Base-by-base conservation (phyloP, 1,139 yeast species). In the Protomyces gravidus region DNA sequence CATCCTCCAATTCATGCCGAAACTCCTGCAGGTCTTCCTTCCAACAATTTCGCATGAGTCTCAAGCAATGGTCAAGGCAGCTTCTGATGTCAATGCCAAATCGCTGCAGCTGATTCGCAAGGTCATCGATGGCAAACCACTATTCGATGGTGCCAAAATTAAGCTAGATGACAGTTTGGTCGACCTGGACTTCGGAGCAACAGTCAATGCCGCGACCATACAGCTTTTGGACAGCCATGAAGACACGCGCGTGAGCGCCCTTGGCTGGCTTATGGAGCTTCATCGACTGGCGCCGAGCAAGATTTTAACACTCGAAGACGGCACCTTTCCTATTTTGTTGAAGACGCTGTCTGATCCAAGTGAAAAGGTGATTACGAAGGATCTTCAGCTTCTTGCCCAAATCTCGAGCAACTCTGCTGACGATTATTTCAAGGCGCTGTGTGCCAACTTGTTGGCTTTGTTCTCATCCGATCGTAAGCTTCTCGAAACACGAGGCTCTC, bases 221-320 rank as follows among this genome's bases (percentile, higher is more conserved):
- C 87, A 84, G 65, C 81, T 85, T 62, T 21, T 81, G 62, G 82
- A 80, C 65, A 86, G 84, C 61, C 85, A 88, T 66, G 96, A 89
- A 65, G 82, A 85, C 36, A 87, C 97, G 0, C 77, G 94, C 64
- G 79, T 89, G 19, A 89, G 95, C 0, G 86, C 95, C 19, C 75
- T 94, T 50, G 96, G 90, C 65, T 94, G 98, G 98, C 76, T 94
- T 39, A 84, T 85, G 26, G 83, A 89, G 78, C 76, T 94, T 50
- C 94, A 90, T 68, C 79, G 83, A 33, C 84, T 84, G 65, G 85
- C 85, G 47, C 52, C 62, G 26, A 57, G 45, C 45, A 57, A 60
- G 82, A 67, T 77, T 80, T 65, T 82, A 77, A 68, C 84, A 73
- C 70, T 71, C 59, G 78, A 80, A 62, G 86, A 82, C 60, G 80